Percentiles rank a stretch among this genome's conserved stretches.
These are phyloP conservation scores for Salix exigua DNA, from an alignment of 345 rosid genomes.

Conservation along the genomic window DNA sequence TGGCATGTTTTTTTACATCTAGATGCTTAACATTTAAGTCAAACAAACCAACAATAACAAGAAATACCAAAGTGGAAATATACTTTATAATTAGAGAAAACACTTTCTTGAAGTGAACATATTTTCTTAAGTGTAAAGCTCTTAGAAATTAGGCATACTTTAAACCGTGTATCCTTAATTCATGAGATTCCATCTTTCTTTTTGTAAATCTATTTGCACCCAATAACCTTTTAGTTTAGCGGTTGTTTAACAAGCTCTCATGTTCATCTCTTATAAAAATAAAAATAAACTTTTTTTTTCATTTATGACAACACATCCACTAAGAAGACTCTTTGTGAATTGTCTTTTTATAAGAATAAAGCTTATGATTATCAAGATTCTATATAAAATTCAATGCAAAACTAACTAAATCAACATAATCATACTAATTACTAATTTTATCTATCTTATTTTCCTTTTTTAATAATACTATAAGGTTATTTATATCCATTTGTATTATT, in stretches of 20 bases:
- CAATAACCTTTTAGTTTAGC: background rate
- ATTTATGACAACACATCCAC: background rate
- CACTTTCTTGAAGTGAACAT: background rate
- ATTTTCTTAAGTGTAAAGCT: background rate
- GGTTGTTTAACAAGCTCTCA: background rate
- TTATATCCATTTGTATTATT: background rate
- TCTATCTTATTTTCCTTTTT: too few species aligned
- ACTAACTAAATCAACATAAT: too few species aligned
- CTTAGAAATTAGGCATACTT: background rate
- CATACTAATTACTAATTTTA: too few species aligned
- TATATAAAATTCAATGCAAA: too few species aligned
- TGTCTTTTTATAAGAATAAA: background rate
- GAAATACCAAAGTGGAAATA: background rate
- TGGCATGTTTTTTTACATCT: too few species aligned
- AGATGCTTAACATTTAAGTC: too few species aligned
- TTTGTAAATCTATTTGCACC: background rate
- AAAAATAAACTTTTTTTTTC: background rate
- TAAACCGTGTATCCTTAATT: background rate
- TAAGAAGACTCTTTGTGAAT: background rate
- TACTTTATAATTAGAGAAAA: conserved; percentile 3
- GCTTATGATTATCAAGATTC: background rate
- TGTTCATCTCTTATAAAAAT: background rate
- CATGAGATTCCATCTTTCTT: background rate
- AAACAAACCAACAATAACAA: too few species aligned
- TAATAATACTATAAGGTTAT: background rate